Evolutionary conservation across 208 protist genomes (phyloP), one percentile per base, ranked within the genome.

Genomic region (Acanthamoeba healyi): DNA sequence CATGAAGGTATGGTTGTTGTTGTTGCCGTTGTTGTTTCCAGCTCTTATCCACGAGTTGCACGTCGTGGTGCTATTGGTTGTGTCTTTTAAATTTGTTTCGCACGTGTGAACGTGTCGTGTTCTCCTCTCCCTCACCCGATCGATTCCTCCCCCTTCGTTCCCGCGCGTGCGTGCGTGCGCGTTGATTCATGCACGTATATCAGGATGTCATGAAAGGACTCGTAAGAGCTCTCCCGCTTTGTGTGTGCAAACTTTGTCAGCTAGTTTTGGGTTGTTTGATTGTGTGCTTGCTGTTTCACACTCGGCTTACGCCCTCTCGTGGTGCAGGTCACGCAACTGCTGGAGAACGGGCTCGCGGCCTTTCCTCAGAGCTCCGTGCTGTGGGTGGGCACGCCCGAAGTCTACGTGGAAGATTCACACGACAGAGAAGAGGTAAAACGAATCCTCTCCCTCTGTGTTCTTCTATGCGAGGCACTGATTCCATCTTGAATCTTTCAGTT

Each of bases 131-230:
- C 32, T 70, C 61, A 38, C 32, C 61, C 32, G 26, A 10, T 9
- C 29, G 29, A 15, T 22, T 14, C 7, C 38, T 40, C 70, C 12
- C 12, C 70, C 12, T 26, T 79, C 19, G 9, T 19, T 72, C 38
- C 32, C 24, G 22, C 38, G 24, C 17, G 51, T 26, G 17, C 54
- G 54, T 61, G 24, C 54, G 29, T 61, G 17, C 24, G 49, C n/a
- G n/a, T n/a, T 26, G 49, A 56, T 61, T 61, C n/a, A n/a, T n/a
- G n/a, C 24, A 79, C 70, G 12, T 40, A 29, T 46, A n/a, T n/a
- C n/a, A 79, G 70, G 70, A 79, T 24, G 38, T 79, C 12, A 79
- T 79, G 70, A 79, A 79, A 79, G 70, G 70, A 79, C 70, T 79
- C 38, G 70, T 79, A 79, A 79, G 70, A 70, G n/a, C 3, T 44